phyloP scores from a whole-genome alignment of 2,329 filamentous ascomycete genomes.

The Cyphellophora attinorum region DNA sequence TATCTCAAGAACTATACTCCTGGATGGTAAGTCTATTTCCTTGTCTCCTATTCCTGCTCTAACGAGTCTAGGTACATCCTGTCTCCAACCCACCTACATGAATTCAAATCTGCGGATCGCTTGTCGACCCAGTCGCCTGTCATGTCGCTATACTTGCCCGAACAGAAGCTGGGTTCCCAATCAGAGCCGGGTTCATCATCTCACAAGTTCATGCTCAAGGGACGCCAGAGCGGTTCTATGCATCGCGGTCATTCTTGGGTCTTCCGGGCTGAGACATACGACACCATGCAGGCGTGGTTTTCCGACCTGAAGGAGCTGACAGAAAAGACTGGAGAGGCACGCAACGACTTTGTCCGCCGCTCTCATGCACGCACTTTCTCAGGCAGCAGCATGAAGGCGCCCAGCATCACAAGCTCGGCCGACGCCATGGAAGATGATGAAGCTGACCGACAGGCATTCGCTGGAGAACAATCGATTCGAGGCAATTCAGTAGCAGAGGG shows the following conservation, averaged over 20 bases:
- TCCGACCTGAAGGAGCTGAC: conserved; percentile 85
- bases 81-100: conserved; percentile 91
- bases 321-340: conserved; percentile 79
- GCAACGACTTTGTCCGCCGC: conserved; percentile 73
- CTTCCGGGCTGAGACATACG: conserved; percentile 61
- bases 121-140: conserved; percentile 71
- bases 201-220: conserved; percentile 97
- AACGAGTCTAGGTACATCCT: conserved; percentile 68
- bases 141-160: conserved; percentile 91
- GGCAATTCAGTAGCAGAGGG: conserved; percentile 27
- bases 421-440: conserved; percentile 68
- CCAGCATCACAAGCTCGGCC: conserved; percentile 60
- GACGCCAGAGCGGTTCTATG: conserved; percentile 84
- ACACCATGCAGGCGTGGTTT: conserved; percentile 97
- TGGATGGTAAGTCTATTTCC: conserved; percentile 60
- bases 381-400: conserved; percentile 47
- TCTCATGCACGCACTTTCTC: conserved; percentile 67
- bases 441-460: conserved; percentile 56
- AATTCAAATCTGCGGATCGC: conserved; percentile 97
- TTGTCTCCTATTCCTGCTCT: not conserved
- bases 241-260: conserved; percentile 69
- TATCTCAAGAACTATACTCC: conserved; percentile 96
- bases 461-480: conserved; percentile 38
- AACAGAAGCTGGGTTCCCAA: conserved; percentile 91
- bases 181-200: conserved; percentile 74